phyloP scores from a whole-genome alignment of 2,329 filamentous ascomycete species.

The Aspergillus japonicus region DNA sequence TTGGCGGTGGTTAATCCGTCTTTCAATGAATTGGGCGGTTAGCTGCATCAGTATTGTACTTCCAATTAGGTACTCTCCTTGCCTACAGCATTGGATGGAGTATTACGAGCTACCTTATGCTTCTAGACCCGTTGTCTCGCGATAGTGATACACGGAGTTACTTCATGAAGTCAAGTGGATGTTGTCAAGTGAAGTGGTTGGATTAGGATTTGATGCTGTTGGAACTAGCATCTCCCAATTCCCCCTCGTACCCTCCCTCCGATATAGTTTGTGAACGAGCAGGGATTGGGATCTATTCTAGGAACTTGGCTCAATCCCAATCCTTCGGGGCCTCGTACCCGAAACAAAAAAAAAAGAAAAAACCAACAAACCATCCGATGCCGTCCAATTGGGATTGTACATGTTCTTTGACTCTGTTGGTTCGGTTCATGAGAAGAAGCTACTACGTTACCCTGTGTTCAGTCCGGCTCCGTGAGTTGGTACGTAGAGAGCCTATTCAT shows the following conservation, averaged over 20 bases:
- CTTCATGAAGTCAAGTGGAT: no score
- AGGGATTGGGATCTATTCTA: neutral
- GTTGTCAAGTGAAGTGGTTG: neutral
- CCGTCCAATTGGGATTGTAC: neutral
- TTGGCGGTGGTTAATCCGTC: neutral
- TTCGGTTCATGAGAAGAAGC: neutral
- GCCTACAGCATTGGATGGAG: neutral
- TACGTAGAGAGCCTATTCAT: neutral
- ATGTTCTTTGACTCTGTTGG: neutral
- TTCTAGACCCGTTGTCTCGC: neutral
- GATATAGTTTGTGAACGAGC: neutral
- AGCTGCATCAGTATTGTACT: neutral
- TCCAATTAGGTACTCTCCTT: neutral
- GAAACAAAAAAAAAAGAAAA: neutral
- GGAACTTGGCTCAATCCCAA: neutral
- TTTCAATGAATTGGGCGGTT: neutral
- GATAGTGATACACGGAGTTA: neutral
- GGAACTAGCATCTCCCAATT: neutral
- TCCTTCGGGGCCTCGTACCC: neutral
- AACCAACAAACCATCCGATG: neutral
- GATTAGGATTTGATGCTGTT: neutral
- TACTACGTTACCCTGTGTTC: no score
- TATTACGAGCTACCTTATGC: neutral
- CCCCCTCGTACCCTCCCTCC: neutral
- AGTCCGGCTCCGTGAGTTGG: no score